Conservation (phyloP, 495 filamentous ascomycete genomes). For the Aspergillus nidulans region DNA sequence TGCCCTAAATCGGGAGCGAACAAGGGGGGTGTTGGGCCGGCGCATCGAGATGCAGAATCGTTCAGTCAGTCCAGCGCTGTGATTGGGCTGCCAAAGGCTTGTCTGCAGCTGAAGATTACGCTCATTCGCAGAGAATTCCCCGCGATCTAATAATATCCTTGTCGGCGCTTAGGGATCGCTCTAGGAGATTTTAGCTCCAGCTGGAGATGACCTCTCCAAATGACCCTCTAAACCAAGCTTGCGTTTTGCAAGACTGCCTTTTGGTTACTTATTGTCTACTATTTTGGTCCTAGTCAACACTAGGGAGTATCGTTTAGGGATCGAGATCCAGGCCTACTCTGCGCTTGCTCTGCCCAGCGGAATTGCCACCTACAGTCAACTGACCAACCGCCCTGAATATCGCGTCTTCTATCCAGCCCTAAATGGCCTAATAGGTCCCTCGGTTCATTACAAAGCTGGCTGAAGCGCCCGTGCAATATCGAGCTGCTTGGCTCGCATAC, state of each 20-base stretch:
- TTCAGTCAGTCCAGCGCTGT: neutral
- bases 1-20: neutral
- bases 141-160: conserved; percentile 15
- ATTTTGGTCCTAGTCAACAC: conserved; percentile 6
- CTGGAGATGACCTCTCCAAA: neutral
- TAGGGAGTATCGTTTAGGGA: neutral
- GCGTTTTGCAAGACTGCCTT: neutral
- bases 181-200: conserved; percentile 31
- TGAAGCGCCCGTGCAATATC: conserved; percentile 12
- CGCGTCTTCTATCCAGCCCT: neutral
- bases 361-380: neutral
- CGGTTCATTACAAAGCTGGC: too few species aligned
- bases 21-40: conserved; percentile 4
- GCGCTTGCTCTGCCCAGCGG: neutral
- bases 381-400: neutral
- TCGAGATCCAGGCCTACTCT: neutral
- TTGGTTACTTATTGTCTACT: conserved; percentile 3
- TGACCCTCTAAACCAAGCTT: neutral
- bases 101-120: neutral
- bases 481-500: neutral
- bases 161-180: conserved; percentile 18
- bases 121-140: conserved; percentile 10
- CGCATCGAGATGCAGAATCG: conserved; percentile 10
- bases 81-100: conserved; percentile 10
- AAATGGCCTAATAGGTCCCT: neutral